Base-by-base conservation (phyloP, 1,284 basidiomycete species). In the Austroboletus novae-zelandiae region DNA sequence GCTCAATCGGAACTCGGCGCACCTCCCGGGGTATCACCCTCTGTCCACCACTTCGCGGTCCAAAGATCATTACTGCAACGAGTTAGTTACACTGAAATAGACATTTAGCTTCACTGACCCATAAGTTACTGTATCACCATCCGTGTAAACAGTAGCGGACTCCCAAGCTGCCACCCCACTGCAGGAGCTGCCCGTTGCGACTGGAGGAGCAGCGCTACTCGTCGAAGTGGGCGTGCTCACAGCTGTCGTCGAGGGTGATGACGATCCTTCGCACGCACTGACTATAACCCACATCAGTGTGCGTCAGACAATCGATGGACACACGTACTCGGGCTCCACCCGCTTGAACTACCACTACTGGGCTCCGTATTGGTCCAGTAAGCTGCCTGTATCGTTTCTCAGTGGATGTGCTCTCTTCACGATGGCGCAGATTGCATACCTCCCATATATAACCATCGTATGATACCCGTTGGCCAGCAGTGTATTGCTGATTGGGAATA, bases 401-500 rank as follows among this genome's bases (percentile, higher is more conserved):
- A 50, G 42, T 18, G 14, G 34, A 35, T 43, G 17, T 9, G 31
- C 31, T 36, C 35, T 14, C 29, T 17, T 48, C 13, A 27, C 10
- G 25, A 44, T 18, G 35, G 29, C 20, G 29, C 23, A 5, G 18
- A 31, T 31, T 23, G 11, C 59, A 44, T 53, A 81, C 82, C 77
- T 84, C 71, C 80, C 80, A 86, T 55, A 86, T 80, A 61, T 86
- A 85, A 29, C 82, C 81, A 41, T 71, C 64, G 59, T 74, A 85
- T 13, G 81, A 76, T 20, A 81, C 83, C 55, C 75, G 61, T 4
- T 76, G 13, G 20, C 78, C 78, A 5, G 72, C 81, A 5, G 73
- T 61, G 63, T 88, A 86, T 51, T 61, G 70, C 7, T 62, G 74
- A 27, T 80, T 79, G 8, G 77, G 62, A 34, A 70, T 69, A 60